Percentiles rank a stretch among this genome's conserved stretches.
phyloP scores from a whole-genome alignment of 2,329 filamentous ascomycete genomes.

The Alternaria gaisen region DNA sequence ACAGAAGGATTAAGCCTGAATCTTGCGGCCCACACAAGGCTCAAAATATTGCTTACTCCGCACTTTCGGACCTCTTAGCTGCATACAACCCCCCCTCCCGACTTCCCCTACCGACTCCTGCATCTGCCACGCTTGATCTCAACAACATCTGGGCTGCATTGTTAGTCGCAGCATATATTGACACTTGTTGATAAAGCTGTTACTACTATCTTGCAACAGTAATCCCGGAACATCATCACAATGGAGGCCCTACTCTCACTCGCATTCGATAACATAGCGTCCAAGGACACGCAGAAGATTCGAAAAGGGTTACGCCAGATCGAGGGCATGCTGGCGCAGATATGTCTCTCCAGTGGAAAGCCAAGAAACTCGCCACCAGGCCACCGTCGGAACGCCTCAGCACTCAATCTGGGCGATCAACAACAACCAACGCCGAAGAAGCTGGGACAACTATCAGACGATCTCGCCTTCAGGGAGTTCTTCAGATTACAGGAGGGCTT shows the following conservation, averaged over 20 bases:
- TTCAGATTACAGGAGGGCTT: conserved; percentile 97
- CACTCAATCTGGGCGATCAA: conserved; percentile 46
- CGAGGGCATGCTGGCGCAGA: conserved; percentile 91
- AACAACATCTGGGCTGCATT: conserved; percentile 16
- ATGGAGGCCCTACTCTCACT: conserved; percentile 95
- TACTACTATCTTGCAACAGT: conserved; percentile 15
- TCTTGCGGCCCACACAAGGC: conserved; percentile 36
- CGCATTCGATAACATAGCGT: conserved; percentile 96
- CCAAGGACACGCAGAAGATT: conserved; percentile 87
- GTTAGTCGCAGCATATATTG: conserved; percentile 13
- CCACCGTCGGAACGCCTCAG: conserved; percentile 51
- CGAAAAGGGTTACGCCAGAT: conserved; percentile 94
- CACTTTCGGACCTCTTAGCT: conserved; percentile 38
- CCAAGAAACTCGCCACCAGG: conserved; percentile 43
- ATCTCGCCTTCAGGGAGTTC: conserved; percentile 93
- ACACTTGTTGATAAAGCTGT: conserved; percentile 9
- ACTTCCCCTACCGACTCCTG: conserved; percentile 28
- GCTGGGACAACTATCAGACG: conserved; percentile 75
- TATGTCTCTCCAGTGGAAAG: conserved; percentile 74
- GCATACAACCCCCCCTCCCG: conserved; percentile 31
- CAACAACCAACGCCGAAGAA: conserved; percentile 50
- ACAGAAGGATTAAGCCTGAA: conserved; percentile 21
- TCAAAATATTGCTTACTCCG: conserved; percentile 38
- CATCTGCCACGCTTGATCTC: conserved; percentile 21
- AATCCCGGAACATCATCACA: conserved; percentile 18